Evolutionary conservation across 768 basidiomycete genomes (phyloP), one percentile per base, ranked within the genome.

Genomic region (Suillus occidentalis): DNA sequence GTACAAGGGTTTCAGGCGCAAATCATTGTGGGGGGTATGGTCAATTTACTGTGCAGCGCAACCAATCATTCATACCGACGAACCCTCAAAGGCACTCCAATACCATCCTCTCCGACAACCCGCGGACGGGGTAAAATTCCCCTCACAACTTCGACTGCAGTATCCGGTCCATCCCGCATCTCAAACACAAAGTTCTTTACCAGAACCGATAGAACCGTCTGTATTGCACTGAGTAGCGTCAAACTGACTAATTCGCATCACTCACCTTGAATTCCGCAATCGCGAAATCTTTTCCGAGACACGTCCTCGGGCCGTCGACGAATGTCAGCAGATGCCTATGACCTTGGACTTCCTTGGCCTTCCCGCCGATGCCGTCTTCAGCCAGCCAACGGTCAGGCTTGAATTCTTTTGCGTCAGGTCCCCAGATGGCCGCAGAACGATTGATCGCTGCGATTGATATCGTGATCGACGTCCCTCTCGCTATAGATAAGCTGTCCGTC

Each of bases 321-420:
- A 87, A 87, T 0, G 83, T 82, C 31, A 85, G 71, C 13, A 85
- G 70, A 67, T 86, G 84, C 0, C 80, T 77, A 66, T 85, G 76
- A 16, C 84, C 86, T 67, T 81, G 80, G 2, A 85, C 74, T 34
- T 80, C 79, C 42, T 79, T 80, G 0, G 80, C 79, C 36, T 55
- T 53, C n/a, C 50, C 57, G 2, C 71, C 68, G 9, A 72, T 68
- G 1, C 75, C 72, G 16, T 73, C 74, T 6, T 75, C 73, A 6
- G 68, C 68, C 10, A 90, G 75, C 90, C 90, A 91, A 6, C 90
- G 79, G 62, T 87, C 85, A 0, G 89, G 90, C 47, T 82, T 78
- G 72, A 87, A 92, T 56, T 81, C 81, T 28, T 81, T 79, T 4
- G 87, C 82, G 63, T 87, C 83, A 0, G 78, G 69, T 2, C 90